These are phyloP conservation scores for Amauroascus niger DNA, from an alignment of 2,329 filamentous ascomycete species.

Conservation along the genomic window DNA sequence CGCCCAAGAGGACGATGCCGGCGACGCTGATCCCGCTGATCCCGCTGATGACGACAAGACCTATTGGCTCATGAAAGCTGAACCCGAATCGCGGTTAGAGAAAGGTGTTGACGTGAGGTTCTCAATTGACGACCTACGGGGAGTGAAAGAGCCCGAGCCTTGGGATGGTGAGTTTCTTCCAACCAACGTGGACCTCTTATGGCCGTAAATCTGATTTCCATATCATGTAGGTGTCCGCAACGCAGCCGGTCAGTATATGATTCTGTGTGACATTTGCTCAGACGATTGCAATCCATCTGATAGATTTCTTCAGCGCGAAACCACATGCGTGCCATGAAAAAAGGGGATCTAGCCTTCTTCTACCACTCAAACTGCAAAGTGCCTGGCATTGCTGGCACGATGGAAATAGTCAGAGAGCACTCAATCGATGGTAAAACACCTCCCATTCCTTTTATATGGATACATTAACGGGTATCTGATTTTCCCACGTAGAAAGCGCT, in stretches of 20 bases:
- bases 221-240: constrained; percentile 13
- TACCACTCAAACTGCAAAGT: constrained; percentile 92
- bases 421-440: constrained; percentile 59
- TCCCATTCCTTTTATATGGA: constrained; percentile 62
- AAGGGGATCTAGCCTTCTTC: constrained; percentile 88
- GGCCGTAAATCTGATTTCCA: not conserved
- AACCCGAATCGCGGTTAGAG: constrained; percentile 77
- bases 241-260: constrained; percentile 10
- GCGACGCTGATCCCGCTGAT: not conserved
- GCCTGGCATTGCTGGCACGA: constrained; percentile 75
- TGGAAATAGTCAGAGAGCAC: constrained; percentile 81
- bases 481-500: constrained; percentile 48
- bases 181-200: no score
- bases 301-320: constrained; percentile 56
- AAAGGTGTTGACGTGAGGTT: constrained; percentile 85
- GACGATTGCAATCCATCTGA: not conserved
- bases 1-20: not conserved
- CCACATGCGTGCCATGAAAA: constrained; percentile 82
- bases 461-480: constrained; percentile 64
- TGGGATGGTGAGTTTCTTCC: constrained; percentile 67
- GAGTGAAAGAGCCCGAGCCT: constrained; percentile 64
- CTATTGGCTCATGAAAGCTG: constrained; percentile 79
- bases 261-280: not conserved
- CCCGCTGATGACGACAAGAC: constrained; percentile 26
- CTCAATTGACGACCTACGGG: constrained; percentile 79